Conservation (phyloP, 768 basidiomycete genomes). For the Hericium rajendrae region DNA sequence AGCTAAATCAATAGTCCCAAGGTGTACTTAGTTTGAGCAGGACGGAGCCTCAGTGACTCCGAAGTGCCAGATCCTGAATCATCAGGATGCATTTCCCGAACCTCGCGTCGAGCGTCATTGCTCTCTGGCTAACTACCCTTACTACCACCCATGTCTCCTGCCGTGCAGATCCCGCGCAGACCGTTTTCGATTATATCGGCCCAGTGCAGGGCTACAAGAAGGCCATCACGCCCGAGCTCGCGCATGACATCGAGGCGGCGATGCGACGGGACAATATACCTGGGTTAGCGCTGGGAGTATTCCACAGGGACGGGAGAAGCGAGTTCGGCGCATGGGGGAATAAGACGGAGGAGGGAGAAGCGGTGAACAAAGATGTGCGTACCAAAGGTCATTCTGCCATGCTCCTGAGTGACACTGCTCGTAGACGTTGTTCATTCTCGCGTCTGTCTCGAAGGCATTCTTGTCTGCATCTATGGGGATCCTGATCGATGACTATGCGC, state of each 20-base stretch:
- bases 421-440: conserved; percentile 6
- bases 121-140: background rate
- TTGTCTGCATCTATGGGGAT: conserved; percentile 2
- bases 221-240: conserved; percentile 5
- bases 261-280: background rate
- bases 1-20: too few species aligned
- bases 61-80: too few species aligned
- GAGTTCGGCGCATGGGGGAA: conserved; percentile 9
- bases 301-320: background rate
- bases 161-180: background rate
- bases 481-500: conserved; percentile 5
- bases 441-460: conserved; percentile 7
- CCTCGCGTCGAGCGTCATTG: background rate
- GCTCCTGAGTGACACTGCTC: background rate
- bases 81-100: background rate
- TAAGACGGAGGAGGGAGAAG: conserved; percentile 5
- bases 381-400: too few species aligned
- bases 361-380: conserved; percentile 9
- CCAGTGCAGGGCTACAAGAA: background rate
- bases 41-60: too few species aligned
- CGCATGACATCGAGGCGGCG: background rate
- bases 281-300: conserved; percentile 6
- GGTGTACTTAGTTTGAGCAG: too few species aligned
- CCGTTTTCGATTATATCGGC: background rate
- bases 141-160: background rate